Conservation (phyloP, 208 protist genomes). For the Trypanosomatidae sp. region DNA sequence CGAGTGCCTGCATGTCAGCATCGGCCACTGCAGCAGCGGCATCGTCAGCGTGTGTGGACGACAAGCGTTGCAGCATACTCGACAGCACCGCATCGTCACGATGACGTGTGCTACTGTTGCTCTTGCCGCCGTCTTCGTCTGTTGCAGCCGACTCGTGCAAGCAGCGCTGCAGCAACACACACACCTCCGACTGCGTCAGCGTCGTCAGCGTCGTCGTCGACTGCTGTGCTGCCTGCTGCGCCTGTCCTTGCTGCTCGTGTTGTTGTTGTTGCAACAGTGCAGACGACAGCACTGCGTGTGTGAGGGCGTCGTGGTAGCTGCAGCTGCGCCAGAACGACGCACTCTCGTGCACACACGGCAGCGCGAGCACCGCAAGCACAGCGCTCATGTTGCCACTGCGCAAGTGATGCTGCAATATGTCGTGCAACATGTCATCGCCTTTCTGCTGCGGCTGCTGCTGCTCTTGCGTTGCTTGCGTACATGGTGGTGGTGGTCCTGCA, state of each 20-base stretch:
- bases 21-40: no score
- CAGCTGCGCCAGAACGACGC: constrained; percentile 63
- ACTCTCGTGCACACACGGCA: constrained; percentile 16
- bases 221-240: not conserved
- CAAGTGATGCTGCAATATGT: constrained; percentile 39
- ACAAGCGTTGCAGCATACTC: no score
- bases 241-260: not conserved
- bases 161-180: no score
- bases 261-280: constrained; percentile 9
- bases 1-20: no score
- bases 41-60: no score
- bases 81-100: no score
- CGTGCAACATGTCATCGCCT: constrained; percentile 25
- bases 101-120: no score
- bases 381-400: constrained; percentile 17
- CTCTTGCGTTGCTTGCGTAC: not conserved
- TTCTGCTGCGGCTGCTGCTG: not conserved
- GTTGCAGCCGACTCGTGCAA: no score
- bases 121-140: no score
- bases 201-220: not conserved
- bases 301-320: constrained; percentile 46
- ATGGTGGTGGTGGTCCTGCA: not conserved
- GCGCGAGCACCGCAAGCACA: constrained; percentile 22
- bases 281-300: constrained; percentile 23
- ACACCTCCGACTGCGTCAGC: no score